These are phyloP conservation scores for Venturia nashicola DNA, from an alignment of 2,329 filamentous ascomycete genomes.

Conservation along the genomic window DNA sequence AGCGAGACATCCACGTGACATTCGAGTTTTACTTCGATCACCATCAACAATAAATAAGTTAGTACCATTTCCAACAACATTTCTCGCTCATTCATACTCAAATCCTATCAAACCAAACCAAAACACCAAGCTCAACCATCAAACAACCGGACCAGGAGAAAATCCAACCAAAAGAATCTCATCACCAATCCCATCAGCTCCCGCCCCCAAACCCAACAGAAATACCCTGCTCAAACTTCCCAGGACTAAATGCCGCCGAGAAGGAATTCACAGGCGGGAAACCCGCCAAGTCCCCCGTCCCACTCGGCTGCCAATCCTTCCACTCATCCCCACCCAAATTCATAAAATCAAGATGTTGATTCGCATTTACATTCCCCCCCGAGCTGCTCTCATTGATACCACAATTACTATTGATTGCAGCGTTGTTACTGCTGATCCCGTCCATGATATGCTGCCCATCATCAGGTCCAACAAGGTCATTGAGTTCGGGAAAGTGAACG, in stretches of 20 bases:
- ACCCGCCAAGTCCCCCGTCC: constrained; percentile 1
- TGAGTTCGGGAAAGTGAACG: constrained; percentile 23
- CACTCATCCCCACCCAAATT: constrained; percentile 16
- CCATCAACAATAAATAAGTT: too few relatives aligned
- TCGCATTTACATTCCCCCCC: not conserved
- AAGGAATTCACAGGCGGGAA: constrained; percentile 6
- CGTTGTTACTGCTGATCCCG: not conserved
- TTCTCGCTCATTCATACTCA: too few relatives aligned
- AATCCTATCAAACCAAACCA: too few relatives aligned
- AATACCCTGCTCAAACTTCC: constrained; percentile 6
- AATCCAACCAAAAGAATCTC: not conserved
- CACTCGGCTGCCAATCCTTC: constrained; percentile 13
- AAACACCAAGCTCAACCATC: too few relatives aligned
- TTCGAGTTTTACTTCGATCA: too few relatives aligned
- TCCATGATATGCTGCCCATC: constrained; percentile 12
- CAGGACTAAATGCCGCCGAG: not conserved
- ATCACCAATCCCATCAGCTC: not conserved
- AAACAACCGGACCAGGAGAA: too few relatives aligned
- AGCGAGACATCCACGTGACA: too few relatives aligned
- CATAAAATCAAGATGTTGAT: constrained; percentile 19
- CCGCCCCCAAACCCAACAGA: not conserved
- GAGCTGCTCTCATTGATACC: not conserved
- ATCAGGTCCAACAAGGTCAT: constrained; percentile 8
- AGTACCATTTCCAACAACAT: too few relatives aligned
- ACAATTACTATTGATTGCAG: not conserved